Evolutionary conservation across 2,329 filamentous ascomycete species (phyloP).

Genomic region (Hypoxylon sp.): DNA sequence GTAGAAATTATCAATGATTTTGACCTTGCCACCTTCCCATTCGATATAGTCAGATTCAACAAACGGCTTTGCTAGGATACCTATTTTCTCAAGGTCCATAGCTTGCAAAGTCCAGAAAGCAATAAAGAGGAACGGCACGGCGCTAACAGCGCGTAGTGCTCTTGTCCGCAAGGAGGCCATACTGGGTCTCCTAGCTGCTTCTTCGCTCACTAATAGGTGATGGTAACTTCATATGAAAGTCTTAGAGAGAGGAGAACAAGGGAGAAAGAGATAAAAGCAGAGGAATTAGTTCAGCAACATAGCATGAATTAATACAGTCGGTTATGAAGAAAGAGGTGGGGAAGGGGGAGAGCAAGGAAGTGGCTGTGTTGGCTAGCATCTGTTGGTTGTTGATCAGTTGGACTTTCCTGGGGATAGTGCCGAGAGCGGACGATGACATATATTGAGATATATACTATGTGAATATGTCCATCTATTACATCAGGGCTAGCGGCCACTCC

Average conservation of each 20-base stretch:
- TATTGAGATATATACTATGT: too few species aligned
- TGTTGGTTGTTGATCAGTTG: too few species aligned
- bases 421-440: too few species aligned
- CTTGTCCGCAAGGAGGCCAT: slow-evolving; percentile 19
- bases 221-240: background rate
- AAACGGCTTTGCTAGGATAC: slow-evolving; percentile 26
- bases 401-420: too few species aligned
- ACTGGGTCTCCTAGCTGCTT: background rate
- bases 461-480: too few species aligned
- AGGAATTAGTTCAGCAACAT: too few species aligned
- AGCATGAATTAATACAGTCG: too few species aligned
- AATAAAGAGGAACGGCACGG: slow-evolving; percentile 40
- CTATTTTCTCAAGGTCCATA: slow-evolving; percentile 40
- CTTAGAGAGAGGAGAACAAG: background rate
- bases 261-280: background rate
- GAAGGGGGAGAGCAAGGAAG: too few species aligned
- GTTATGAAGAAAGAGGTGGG: too few species aligned
- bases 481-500: too few species aligned
- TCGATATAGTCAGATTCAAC: slow-evolving; percentile 41
- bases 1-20: slow-evolving; percentile 43
- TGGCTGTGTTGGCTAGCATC: too few species aligned
- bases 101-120: slow-evolving; percentile 27
- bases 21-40: slow-evolving; percentile 43
- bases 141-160: slow-evolving; percentile 22
- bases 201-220: background rate